Percentiles rank a stretch among this genome's conserved stretches.
Conservation (phyloP, 768 basidiomycete species). For the Pleurotus tuoliensis region DNA sequence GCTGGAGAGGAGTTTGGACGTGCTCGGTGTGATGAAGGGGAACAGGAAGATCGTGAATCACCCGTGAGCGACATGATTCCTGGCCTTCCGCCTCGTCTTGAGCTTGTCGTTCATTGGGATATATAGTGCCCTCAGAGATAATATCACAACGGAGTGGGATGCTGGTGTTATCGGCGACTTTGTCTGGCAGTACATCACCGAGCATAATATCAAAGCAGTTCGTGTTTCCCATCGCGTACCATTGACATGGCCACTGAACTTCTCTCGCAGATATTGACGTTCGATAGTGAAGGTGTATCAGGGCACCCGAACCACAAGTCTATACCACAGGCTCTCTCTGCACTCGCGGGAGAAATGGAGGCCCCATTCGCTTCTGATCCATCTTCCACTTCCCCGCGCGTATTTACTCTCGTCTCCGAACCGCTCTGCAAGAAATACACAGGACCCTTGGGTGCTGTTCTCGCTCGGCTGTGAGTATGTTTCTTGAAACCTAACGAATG, state of each 20-base stretch:
- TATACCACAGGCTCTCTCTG: conserved; percentile 51
- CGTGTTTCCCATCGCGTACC: conserved; percentile 14
- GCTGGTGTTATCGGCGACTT: conserved; percentile 51
- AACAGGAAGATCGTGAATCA: conserved; percentile 64
- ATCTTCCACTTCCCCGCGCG: conserved; percentile 17
- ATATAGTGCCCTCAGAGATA: conserved; percentile 64
- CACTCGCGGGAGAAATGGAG: conserved; percentile 29
- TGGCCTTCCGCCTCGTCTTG: background rate
- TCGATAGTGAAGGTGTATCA: conserved; percentile 76
- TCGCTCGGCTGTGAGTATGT: conserved; percentile 38
- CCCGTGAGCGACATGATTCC: conserved; percentile 46
- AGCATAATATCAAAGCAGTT: conserved; percentile 63
- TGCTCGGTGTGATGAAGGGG: conserved; percentile 56
- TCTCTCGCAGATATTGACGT: conserved; percentile 72
- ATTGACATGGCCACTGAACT: background rate
- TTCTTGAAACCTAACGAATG: too few relatives aligned
- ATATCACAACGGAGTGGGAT: conserved; percentile 67
- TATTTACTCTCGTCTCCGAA: conserved; percentile 62
- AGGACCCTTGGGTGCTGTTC: conserved; percentile 46
- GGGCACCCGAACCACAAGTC: conserved; percentile 84
- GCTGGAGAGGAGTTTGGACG: conserved; percentile 56
- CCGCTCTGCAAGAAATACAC: conserved; percentile 59
- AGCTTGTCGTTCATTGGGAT: conserved; percentile 8
- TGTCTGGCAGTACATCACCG: conserved; percentile 53
- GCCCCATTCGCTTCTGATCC: background rate